Percentiles rank a stretch among this genome's conserved stretches.
Evolutionary conservation across 495 filamentous ascomycete genomes (phyloP).

Genomic region (Chaetomium cochliodes): DNA sequence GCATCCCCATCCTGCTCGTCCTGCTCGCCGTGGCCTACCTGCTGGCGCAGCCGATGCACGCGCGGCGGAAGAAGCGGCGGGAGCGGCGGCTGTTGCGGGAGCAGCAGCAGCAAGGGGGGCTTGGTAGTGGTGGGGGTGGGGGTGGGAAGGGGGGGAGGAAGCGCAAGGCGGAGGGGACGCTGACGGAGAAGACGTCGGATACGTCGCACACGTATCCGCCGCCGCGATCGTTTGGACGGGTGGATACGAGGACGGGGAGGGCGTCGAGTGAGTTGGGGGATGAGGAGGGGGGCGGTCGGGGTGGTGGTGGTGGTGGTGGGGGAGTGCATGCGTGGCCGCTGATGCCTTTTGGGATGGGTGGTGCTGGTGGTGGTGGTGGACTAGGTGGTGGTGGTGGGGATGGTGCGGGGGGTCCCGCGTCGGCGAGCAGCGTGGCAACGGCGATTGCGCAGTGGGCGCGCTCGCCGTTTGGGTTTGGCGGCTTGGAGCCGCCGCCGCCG

Average conservation of each 20-base stretch:
- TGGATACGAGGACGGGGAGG: neutral
- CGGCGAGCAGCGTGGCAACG: neutral
- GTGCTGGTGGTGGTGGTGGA: too few species aligned
- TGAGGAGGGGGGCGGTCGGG: neutral
- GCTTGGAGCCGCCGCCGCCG: neutral
- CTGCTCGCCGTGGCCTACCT: conserved; percentile 18
- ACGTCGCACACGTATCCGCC: neutral
- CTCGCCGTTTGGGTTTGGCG: conserved; percentile 15
- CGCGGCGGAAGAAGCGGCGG: neutral
- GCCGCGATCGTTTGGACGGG: conserved; percentile 5
- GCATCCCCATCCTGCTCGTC: conserved; percentile 22
- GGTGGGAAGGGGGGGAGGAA: neutral
- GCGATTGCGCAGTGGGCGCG: conserved; percentile 7
- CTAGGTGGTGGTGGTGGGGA: neutral
- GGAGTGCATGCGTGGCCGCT: neutral
- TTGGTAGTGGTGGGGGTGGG: neutral
- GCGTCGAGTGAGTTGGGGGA: neutral
- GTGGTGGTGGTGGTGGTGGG: neutral
- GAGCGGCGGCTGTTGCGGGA: neutral
- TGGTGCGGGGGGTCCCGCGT: too few species aligned
- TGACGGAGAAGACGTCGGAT: conserved; percentile 6
- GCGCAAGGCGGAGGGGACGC: neutral
- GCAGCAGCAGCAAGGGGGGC: neutral
- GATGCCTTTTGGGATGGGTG: too few species aligned
- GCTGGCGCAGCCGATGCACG: neutral